Percentiles rank a stretch among this genome's conserved stretches.
Conservation (phyloP, 345 rosid genomes). For the Brassica nigra region DNA sequence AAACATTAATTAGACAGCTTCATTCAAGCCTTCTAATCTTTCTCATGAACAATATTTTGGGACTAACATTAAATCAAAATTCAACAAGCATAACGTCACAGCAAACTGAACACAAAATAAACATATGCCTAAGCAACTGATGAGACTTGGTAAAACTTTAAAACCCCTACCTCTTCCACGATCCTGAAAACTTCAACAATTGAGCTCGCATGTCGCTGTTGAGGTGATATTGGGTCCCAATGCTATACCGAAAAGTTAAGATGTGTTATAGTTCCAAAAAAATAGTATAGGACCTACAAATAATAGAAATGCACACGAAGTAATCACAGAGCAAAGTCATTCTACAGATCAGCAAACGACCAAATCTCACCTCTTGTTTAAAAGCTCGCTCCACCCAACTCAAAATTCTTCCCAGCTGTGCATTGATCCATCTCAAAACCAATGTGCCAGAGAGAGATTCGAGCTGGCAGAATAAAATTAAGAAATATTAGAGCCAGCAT, state of each 20-base stretch:
- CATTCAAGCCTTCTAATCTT: conserved; percentile 7
- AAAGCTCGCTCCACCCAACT: conserved; percentile 94
- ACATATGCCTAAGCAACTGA: conserved; percentile 14
- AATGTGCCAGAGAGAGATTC: conserved; percentile 91
- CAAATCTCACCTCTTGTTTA: conserved; percentile 78
- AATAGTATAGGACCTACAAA: not conserved
- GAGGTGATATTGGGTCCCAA: conserved; percentile 96
- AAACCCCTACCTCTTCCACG: conserved; percentile 83
- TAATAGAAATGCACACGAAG: not conserved
- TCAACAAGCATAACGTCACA: conserved; percentile 4
- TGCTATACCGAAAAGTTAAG: conserved; percentile 48
- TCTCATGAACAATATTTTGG: not conserved
- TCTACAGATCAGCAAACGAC: not conserved
- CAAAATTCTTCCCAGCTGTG: conserved; percentile 86
- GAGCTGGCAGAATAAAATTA: conserved; percentile 47
- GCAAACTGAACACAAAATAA: not conserved
- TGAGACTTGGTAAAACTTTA: not conserved
- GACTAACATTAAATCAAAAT: not conserved
- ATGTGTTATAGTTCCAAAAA: conserved; percentile 9
- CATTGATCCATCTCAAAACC: conserved; percentile 93
- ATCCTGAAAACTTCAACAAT: conserved; percentile 94
- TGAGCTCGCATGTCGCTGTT: conserved; percentile 92
- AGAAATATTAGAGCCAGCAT: conserved; percentile 20
- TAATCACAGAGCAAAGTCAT: conserved; percentile 9
- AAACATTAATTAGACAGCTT: conserved; percentile 16